Evolutionary conservation across 371 early-diverging fungal species (phyloP).

Genomic region (Mortierella sp.): DNA sequence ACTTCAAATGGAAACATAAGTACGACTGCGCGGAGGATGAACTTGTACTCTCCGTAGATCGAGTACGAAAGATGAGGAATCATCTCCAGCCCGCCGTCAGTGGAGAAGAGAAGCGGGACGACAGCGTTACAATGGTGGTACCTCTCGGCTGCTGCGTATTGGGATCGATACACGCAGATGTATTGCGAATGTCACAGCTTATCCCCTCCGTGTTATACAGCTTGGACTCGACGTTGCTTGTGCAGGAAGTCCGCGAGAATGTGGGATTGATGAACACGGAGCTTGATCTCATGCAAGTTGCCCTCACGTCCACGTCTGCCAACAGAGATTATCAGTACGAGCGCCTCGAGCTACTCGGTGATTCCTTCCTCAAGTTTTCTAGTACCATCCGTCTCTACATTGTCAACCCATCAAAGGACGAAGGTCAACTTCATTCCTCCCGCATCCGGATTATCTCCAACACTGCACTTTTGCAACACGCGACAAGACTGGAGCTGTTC

Average conservation of each 20-base stretch:
- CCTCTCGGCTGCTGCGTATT: constrained; percentile 46
- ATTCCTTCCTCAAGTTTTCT: constrained; percentile 92
- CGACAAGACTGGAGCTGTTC: constrained; percentile 67
- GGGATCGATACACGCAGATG: constrained; percentile 62
- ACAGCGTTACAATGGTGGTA: constrained; percentile 54
- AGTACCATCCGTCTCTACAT: constrained; percentile 83
- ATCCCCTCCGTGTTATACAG: constrained; percentile 77
- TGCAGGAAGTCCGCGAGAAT: constrained; percentile 62
- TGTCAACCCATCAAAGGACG: constrained; percentile 79
- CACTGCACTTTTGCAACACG: constrained; percentile 67
- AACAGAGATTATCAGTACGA: constrained; percentile 86
- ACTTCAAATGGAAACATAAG: constrained; percentile 24
- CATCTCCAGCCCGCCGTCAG: constrained; percentile 58
- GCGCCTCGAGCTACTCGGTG: constrained; percentile 95
- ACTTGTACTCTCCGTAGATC: constrained; percentile 18
- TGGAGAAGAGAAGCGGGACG: constrained; percentile 19
- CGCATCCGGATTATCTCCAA: constrained; percentile 86
- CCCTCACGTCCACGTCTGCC: constrained; percentile 81
- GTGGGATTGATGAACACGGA: constrained; percentile 58
- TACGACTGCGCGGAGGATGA: constrained; percentile 10
- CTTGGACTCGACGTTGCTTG: constrained; percentile 70
- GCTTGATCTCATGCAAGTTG: constrained; percentile 69
- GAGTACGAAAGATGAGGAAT: constrained; percentile 56
- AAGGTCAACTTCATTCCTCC: constrained; percentile 79
- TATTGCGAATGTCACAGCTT: constrained; percentile 63